Base-by-base conservation (phyloP, 2,329 filamentous ascomycete genomes). In the Neopestalotiopsis clavispora region DNA sequence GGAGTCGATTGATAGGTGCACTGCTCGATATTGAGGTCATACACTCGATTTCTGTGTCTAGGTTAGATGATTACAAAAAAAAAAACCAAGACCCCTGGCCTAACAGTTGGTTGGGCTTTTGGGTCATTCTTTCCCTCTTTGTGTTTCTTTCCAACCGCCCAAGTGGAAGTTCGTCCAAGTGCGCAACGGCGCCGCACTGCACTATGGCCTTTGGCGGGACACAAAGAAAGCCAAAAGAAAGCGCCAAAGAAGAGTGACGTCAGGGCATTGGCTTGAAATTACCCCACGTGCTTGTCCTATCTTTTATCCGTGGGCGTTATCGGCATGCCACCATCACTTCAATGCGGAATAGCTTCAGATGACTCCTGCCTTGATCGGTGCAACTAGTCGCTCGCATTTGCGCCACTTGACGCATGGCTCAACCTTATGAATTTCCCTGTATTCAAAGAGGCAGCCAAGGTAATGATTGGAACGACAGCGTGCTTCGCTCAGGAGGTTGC, bases 21-120 rank as follows among this genome's bases (percentile, higher is more conserved):
- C 28, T 13, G 13, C 4, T 56, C n/a, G 30, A 66, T 40, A 57
- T 32, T 56, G 63, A 66, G 63, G 63, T 66, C 63, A 66, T 63
- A 23, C 60, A 38, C 34, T 38, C 34, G 34, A 38, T 38, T 38
- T n/a, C 17, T 52, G 45, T 52, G 13, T 49, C 14, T 14, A 49
- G n/a, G 42, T 7, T 10, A 23, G 45, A 52, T 20, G 17, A 52
- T 52, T 20, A 52, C 45, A 52, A 6, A 30, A 63, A 6, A 30
- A 63, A 30, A 14, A 63, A 23, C 17, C n/a, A 38, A 40, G 60
- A 12, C 60, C 23, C 23, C 23, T 28, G 23, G 23, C 23, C 23
- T 28, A 28, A 28, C 23, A 28, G 23, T 28, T 28, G n/a, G 17
- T 17, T 10, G 14, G n/a, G 17, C 20, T 9, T 10, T 20, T 52